These are phyloP conservation scores for Bombardia bombarda DNA, from an alignment of 495 filamentous ascomycete species.

Conservation along the genomic window DNA sequence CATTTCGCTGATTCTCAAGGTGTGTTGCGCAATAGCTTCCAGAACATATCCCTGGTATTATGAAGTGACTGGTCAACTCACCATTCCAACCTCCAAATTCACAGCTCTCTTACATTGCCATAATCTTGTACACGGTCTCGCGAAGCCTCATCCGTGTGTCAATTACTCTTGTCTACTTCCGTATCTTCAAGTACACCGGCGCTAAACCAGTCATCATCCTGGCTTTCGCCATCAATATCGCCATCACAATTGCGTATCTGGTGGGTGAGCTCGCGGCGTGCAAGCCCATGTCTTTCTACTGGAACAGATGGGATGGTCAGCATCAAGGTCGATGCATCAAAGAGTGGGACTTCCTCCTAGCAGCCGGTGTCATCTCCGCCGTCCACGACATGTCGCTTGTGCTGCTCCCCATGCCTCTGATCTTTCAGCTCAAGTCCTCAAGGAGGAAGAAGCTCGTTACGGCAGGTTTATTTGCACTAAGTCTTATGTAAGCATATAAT, in stretches of 20 bases:
- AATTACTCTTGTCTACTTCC: neutral
- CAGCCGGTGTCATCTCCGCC: neutral
- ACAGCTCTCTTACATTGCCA: neutral
- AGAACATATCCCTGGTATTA: neutral
- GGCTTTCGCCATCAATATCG: neutral
- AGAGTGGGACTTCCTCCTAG: neutral
- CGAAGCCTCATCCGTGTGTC: neutral
- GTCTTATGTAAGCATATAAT: neutral
- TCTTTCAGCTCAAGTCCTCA: neutral
- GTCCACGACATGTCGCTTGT: neutral
- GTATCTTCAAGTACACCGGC: neutral
- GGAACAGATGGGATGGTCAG: neutral
- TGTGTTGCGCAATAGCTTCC: slow-evolving; percentile 26
- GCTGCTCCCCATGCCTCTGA: neutral
- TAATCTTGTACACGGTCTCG: neutral
- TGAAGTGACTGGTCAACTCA: too few relatives aligned
- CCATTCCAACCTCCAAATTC: neutral
- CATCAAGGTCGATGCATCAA: neutral
- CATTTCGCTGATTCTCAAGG: neutral
- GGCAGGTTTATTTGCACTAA: neutral
- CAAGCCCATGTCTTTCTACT: neutral
- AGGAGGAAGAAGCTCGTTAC: neutral
- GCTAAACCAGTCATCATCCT: neutral
- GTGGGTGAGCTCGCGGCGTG: neutral
- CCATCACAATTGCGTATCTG: neutral